Evolutionary conservation across 352 stramenopile species (phyloP), one percentile per base, ranked within the genome.

Genomic region (Phytophthora pseudosyringae): DNA sequence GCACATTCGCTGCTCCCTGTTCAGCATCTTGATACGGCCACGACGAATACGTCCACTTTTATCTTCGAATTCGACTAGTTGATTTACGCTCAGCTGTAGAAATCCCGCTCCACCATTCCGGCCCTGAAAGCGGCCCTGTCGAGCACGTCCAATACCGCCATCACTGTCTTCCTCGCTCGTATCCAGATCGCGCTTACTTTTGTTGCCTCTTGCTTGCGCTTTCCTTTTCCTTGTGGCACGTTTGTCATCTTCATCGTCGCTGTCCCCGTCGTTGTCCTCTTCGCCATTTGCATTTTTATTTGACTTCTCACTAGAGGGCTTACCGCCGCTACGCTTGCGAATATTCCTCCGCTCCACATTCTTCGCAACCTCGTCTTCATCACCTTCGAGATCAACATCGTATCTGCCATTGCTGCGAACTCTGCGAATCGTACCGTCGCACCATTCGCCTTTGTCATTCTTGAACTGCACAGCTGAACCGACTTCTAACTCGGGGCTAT

Each of bases 11-110:
- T 86, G 69, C 10, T 83, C 71, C 15, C 73, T 52, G 28, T 77
- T 78, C 10, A 89, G 49, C 18, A 70, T 45, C 44, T 76, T 78
- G 31, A 89, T 79, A 16, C 78, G 66, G 1, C 81, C 81, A 16
- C 78, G 75, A 47, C 81, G 78, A 35, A 79, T 60, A 2, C 69
- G 45, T 2, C 80, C 80, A 13, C 66, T 67, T 53, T 80, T 76
- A 25, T 78, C 82, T 54, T 79, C 64, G 53, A 91, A 89, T 33
- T 87, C 71, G 13, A 89, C 73, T 11, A 81, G 35, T 58, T 89
- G 75, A 53, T 83, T 77, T n/a, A 81, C 45, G 7, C 64, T 59
- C 4, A 87, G 56, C 28, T 68, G 65, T 7, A 68, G 32, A 28
- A 84, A 81, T 0, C 51, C 40, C 29, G 38, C 18, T 44, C 60